phyloP scores from a whole-genome alignment of 495 filamentous ascomycete species.

The Rhypophila decipiens region DNA sequence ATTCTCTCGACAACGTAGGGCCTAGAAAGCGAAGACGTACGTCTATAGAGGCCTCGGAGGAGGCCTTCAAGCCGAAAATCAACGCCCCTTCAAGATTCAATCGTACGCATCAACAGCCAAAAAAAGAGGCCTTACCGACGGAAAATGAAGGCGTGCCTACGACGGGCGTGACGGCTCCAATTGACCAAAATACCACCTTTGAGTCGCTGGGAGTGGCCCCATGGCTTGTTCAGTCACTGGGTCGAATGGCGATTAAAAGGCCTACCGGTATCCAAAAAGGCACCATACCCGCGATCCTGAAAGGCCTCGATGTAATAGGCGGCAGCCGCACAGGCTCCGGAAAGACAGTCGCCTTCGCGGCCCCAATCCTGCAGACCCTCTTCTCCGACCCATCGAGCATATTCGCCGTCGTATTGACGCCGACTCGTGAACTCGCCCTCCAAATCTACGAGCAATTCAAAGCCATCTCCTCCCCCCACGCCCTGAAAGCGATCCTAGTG shows the following conservation, averaged over 20 bases:
- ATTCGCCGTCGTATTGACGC: constrained; percentile 83
- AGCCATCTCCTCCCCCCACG: constrained; percentile 79
- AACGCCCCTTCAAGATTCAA: constrained; percentile 42
- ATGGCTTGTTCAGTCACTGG: constrained; percentile 83
- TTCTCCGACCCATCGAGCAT: constrained; percentile 86
- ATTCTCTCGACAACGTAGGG: constrained; percentile 38
- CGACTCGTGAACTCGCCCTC: constrained; percentile 86
- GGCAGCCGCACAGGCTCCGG: constrained; percentile 94
- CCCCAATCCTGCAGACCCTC: constrained; percentile 90
- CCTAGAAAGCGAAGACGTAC: constrained; percentile 45
- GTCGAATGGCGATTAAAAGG: constrained; percentile 78
- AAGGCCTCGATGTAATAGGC: constrained; percentile 89
- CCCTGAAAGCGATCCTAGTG: constrained; percentile 76
- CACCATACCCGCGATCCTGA: constrained; percentile 84
- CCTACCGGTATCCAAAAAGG: constrained; percentile 89
- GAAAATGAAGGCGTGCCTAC: too few relatives aligned
- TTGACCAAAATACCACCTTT: constrained; percentile 59
- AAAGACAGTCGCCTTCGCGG: constrained; percentile 96
- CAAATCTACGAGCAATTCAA: constrained; percentile 95
- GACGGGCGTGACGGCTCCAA: constrained; percentile 27
- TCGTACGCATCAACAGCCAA: constrained; percentile 41
- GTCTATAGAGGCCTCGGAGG: constrained; percentile 18
- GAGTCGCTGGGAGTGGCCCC: constrained; percentile 66
- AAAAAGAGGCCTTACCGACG: constrained; percentile 6
- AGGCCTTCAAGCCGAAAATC: constrained; percentile 22